These are phyloP conservation scores for Boletus tylopilopsis DNA, from an alignment of 768 basidiomycete species.

Conservation along the genomic window DNA sequence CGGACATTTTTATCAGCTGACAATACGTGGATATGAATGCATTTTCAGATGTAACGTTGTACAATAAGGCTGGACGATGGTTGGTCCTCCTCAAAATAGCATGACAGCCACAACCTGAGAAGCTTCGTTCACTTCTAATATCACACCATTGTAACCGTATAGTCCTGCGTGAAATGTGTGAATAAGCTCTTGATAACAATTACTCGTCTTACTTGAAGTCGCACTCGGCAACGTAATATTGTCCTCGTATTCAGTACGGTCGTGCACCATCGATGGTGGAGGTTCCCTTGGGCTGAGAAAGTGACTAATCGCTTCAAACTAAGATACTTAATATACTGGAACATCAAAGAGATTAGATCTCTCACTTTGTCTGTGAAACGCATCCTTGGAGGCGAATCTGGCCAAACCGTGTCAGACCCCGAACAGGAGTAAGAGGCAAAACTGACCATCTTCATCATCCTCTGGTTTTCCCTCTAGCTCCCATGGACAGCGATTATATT, in stretches of 20 bases:
- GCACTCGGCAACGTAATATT: conserved; percentile 63
- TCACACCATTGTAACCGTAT: conserved; percentile 77
- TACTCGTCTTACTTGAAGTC: conserved; percentile 54
- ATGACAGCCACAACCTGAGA: conserved; percentile 75
- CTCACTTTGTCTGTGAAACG: conserved; percentile 66
- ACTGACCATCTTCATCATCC: conserved; percentile 76
- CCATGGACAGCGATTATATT: conserved; percentile 92
- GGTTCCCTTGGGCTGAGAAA: conserved; percentile 72
- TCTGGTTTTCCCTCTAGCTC: conserved; percentile 76
- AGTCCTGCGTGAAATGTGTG: conserved; percentile 28
- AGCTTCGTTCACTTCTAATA: conserved; percentile 73
- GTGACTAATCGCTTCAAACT: conserved; percentile 79
- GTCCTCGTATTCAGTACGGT: conserved; percentile 75
- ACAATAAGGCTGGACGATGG: conserved; percentile 1
- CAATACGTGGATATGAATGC: background rate
- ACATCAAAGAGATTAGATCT: background rate
- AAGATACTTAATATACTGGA: background rate
- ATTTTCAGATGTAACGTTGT: conserved; percentile 1
- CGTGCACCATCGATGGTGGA: conserved; percentile 76
- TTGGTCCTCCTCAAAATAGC: conserved; percentile 47
- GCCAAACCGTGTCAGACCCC: background rate
- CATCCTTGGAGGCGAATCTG: conserved; percentile 74
- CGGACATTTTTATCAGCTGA: conserved; percentile 58
- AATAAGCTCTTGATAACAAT: background rate
- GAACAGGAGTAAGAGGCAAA: background rate